These are phyloP conservation scores for Arxiozyma telluris DNA, from an alignment of 1,139 yeast species.

Conservation along the genomic window DNA sequence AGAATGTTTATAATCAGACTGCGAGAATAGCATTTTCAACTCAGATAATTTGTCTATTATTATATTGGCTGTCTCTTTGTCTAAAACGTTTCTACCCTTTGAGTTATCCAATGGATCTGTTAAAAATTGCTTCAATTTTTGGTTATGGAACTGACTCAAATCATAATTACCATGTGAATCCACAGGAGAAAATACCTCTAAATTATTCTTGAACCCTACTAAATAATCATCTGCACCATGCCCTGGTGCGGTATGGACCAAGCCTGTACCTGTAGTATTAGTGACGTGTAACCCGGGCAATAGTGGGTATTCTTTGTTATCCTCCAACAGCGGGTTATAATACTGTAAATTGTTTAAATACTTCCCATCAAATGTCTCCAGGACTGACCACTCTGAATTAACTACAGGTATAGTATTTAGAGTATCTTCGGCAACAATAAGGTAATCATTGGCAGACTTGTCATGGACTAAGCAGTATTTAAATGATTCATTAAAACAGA, in stretches of 20 bases:
- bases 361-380: conserved; percentile 36
- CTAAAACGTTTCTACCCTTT: conserved; percentile 53
- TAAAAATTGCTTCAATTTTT: conserved; percentile 20
- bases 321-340: conserved; percentile 45
- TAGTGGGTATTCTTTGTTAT: conserved; percentile 42
- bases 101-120: conserved; percentile 37
- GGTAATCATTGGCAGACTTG: conserved; percentile 30
- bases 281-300: conserved; percentile 79
- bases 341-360: conserved; percentile 42
- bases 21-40: conserved; percentile 40
- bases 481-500: conserved; percentile 56
- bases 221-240: conserved; percentile 93
- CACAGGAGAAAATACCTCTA: conserved; percentile 66
- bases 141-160: conserved; percentile 16
- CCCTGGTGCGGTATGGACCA: conserved; percentile 96
- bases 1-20: conserved; percentile 59
- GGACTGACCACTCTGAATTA: conserved; percentile 14
- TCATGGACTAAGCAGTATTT: conserved; percentile 47
- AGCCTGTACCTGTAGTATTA: conserved; percentile 78
- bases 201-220: conserved; percentile 49
- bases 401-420: conserved; percentile 29
- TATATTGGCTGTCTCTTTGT: conserved; percentile 42
- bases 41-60: conserved; percentile 40
- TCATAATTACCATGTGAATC: conserved; percentile 61
- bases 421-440: conserved; percentile 46